Base-by-base conservation (phyloP, 2,329 filamentous ascomycete species). In the Aspergillus flavus region DNA sequence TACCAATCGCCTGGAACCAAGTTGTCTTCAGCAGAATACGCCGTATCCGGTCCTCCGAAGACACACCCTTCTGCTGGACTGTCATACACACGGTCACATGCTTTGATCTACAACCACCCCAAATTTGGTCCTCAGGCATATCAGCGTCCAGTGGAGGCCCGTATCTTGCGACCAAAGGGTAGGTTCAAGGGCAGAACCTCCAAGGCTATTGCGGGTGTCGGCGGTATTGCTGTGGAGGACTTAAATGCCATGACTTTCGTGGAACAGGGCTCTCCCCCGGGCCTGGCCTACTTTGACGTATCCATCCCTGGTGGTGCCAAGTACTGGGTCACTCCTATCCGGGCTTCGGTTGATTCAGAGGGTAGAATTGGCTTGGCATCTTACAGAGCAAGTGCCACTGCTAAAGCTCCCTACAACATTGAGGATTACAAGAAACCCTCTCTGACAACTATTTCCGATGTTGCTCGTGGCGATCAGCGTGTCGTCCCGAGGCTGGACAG, bases 41-140 rank as follows among this genome's bases (percentile, higher is more conserved):
- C 77, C 39, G 70, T 74, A 36, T 73, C 73, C 32, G 84, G 84
- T 3, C 85, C 85, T 23, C 85, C 86, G 1, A 84, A 83, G 62
- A 90, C 88, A 9, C 88, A 91, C 74, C 88, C 88, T 3, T 88
- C 86, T 4, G 88, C 86, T 5, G 88, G 88, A 66, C 79, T 91
- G 6, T 84, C 85, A 16, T 90, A 91, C 72, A 77, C 85, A 3
- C 83, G 86, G 56, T 85, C 84, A 14, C 80, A 82, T 60, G 79
- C 84, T 26, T 79, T 84, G 69, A 76, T 87, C 52, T 78, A 82
- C 68, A 90, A 89, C 70, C 86, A 89, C 71, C 85, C 87, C 2
- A 72, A 84, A 34, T 84, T 85, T 68, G 88, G 88, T 4, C 88
- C 88, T 11, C 87, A 88, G 69, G 75, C 76, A 2, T 70, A 78